Evolutionary conservation across 768 basidiomycete species (phyloP), one percentile per base, ranked within the genome.

Genomic region (Boletus sp.): DNA sequence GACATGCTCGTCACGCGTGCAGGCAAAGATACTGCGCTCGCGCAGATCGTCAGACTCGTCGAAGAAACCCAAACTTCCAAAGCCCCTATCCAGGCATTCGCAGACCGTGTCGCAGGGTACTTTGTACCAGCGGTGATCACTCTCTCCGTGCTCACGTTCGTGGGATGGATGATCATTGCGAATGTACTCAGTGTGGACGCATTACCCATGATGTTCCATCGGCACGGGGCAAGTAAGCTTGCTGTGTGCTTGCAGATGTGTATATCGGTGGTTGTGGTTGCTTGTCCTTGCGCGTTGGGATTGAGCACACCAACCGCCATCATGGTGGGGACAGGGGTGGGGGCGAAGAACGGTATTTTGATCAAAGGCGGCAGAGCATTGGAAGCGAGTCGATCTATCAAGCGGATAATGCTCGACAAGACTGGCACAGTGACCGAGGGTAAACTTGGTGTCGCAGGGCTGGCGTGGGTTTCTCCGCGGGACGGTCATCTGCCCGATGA

Each of bases 241-340:
- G 90, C 91, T 7, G 88, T 96, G 14, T 98, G 95, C 68, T 77
- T 99, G 44, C 93, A 96, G 75, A 85, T 99, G 65, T 98, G 96
- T 70, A 99, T 98, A 67, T 94, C 91, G 38, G 97, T 98, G 57
- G 83, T 99, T 55, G 97, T 99, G 46, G 94, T 99, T 48, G 96
- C 97, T 21, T 99, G 97, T 70, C 97, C 97, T 0, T 99, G 97
- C 68, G 96, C 97, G 0, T 81, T 99, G 33, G 97, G 96, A 5
- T 79, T 98, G 54, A 92, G 91, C 51, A 98, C 96, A 0, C 97
- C 97, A 1, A 98, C 97, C 0, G 97, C 96, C 2, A 93, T 98
- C 72, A 98, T 98, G 97, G 97, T 98, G 32, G 97, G 97, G 17
- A 98, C 96, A 0, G 97, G 97, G 1, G 85, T 98, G 53, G 97